Conservation (phyloP, 441 rosid species). For the Euphorbia corollata region DNA sequence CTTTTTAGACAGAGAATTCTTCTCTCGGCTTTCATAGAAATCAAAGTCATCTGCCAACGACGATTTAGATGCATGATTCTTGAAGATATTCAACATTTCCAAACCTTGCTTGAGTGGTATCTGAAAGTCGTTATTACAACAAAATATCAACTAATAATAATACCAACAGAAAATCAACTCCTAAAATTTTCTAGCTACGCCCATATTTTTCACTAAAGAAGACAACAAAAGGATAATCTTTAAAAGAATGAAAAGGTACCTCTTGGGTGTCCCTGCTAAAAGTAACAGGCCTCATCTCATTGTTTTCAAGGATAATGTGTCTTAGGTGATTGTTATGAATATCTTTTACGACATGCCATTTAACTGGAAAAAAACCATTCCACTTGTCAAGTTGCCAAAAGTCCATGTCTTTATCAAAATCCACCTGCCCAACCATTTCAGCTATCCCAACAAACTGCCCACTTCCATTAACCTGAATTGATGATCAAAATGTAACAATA, state of each 20-base stretch:
- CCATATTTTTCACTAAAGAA: not conserved
- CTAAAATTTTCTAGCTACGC: not conserved
- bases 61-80: constrained; percentile 53
- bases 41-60: constrained; percentile 80
- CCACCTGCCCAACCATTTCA: constrained; percentile 85
- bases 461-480: constrained; percentile 70
- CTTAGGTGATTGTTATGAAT: constrained; percentile 73
- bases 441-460: constrained; percentile 95
- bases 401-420: constrained; percentile 67
- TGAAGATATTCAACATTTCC: constrained; percentile 71
- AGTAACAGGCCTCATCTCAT: constrained; percentile 84
- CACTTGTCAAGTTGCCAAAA: constrained; percentile 98
- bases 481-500: not conserved
- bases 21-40: constrained; percentile 77
- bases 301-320: constrained; percentile 82
- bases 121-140: constrained; percentile 28
- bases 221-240: not conserved
- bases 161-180: not conserved
- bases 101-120: constrained; percentile 64
- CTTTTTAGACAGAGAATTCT: constrained; percentile 32
- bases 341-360: constrained; percentile 88
- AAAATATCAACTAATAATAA: not conserved
- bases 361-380: constrained; percentile 89
- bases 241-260: constrained; percentile 31
- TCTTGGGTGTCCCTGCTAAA: constrained; percentile 94